Percentiles rank a stretch among this genome's conserved stretches.
Evolutionary conservation across 192 early-diverging fungal genomes (phyloP).

Genomic region (Chytriomyces confervae): DNA sequence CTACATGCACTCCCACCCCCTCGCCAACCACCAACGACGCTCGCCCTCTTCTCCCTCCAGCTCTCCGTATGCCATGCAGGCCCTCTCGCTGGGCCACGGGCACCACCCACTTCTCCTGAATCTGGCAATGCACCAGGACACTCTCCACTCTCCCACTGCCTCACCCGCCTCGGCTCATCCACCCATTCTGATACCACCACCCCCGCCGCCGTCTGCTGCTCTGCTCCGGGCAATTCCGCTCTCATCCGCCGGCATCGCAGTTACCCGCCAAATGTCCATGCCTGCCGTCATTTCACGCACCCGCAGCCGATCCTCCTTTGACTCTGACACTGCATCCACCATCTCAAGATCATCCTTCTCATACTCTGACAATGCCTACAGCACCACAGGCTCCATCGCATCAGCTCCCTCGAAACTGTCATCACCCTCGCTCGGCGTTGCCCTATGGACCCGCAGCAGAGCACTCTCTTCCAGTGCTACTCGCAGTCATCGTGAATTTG

Average conservation of each 20-base stretch:
- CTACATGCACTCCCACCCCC: too few species aligned
- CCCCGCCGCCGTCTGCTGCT: slow-evolving; percentile 11
- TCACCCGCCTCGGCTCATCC: neutral
- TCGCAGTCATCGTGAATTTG: neutral
- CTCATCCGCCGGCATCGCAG: neutral
- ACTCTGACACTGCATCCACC: neutral
- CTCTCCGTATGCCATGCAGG: too few species aligned
- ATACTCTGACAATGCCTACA: neutral
- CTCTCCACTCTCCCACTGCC: slow-evolving; percentile 4
- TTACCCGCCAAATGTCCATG: neutral
- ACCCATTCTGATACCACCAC: neutral
- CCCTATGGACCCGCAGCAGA: neutral
- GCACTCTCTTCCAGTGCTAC: neutral
- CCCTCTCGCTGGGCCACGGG: too few species aligned
- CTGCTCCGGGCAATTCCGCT: slow-evolving; percentile 13
- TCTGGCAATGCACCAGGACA: neutral
- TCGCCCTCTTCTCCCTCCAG: too few species aligned
- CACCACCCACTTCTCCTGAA: too few species aligned
- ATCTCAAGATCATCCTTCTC: neutral
- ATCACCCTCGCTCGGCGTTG: neutral
- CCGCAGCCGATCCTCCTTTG: neutral
- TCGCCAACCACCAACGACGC: too few species aligned
- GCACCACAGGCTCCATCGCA: neutral
- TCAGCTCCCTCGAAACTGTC: neutral
- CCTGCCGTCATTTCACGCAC: neutral